Evolutionary conservation across 305 asterid species (phyloP).

Genomic region (Rubia balearica): DNA sequence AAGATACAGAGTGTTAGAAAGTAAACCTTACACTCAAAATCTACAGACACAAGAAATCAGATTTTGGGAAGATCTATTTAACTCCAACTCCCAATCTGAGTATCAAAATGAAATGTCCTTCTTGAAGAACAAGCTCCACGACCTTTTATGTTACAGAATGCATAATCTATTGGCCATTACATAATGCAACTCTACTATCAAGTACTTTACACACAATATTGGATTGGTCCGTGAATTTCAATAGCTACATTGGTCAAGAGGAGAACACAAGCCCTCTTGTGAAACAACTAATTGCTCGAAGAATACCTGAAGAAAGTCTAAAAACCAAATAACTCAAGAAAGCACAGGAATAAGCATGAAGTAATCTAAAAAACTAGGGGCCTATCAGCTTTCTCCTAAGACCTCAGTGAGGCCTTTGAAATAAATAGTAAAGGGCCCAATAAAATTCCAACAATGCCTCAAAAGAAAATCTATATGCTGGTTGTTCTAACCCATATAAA

Average conservation of each 20-base stretch:
- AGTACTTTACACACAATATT: too few relatives aligned
- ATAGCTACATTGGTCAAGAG: neutral
- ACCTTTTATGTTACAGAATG: neutral
- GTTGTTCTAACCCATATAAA: neutral
- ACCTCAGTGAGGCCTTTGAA: conserved; percentile 1
- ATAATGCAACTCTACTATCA: neutral
- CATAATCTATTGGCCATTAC: neutral
- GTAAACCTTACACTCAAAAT: neutral
- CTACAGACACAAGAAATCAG: neutral
- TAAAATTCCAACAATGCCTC: neutral
- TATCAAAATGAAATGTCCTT: neutral
- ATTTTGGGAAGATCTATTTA: neutral
- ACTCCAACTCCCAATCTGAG: neutral
- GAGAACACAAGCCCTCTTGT: neutral
- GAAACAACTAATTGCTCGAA: neutral
- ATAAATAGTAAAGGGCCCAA: neutral
- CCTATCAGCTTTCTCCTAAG: neutral
- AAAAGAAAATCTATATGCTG: neutral
- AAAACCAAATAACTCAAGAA: neutral
- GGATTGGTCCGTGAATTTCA: neutral
- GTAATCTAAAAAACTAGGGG: neutral
- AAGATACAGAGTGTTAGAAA: neutral
- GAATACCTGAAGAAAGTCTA: neutral
- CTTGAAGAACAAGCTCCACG: neutral
- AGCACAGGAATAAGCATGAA: neutral